A percentile compares a stretch with the other conserved stretches of the same genome.
Conservation (phyloP, 1,284 basidiomycete species). For the Sparassis latifolia region DNA sequence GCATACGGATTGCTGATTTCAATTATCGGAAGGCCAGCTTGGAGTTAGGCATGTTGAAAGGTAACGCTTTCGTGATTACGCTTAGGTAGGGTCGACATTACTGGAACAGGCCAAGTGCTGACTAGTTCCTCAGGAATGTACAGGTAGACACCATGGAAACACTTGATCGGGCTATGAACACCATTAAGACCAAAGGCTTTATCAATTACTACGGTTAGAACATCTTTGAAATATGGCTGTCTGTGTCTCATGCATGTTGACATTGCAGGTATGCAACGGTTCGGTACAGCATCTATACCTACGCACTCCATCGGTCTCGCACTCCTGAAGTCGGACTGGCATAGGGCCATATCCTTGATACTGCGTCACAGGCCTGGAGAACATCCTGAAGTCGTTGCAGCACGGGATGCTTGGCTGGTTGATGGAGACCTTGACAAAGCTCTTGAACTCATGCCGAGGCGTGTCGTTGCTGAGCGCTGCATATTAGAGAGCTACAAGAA, state of each 20-base stretch:
- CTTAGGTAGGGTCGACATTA: slow-evolving; percentile 55
- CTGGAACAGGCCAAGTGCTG: no score
- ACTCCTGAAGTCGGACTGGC: slow-evolving; percentile 86
- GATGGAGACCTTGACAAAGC: slow-evolving; percentile 75
- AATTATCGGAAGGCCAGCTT: slow-evolving; percentile 77
- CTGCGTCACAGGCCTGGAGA: slow-evolving; percentile 82
- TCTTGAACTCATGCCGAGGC: slow-evolving; percentile 76
- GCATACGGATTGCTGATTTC: slow-evolving; percentile 85
- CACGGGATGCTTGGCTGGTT: slow-evolving; percentile 78
- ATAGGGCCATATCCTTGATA: slow-evolving; percentile 78
- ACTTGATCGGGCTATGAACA: slow-evolving; percentile 74
- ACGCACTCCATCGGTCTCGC: slow-evolving; percentile 93
- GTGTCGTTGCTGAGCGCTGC: slow-evolving; percentile 88
- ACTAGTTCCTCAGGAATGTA: slow-evolving; percentile 56
- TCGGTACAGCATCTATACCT: slow-evolving; percentile 93
- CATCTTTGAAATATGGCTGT: neutral
- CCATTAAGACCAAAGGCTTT: slow-evolving; percentile 82
- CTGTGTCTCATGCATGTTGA: no score
- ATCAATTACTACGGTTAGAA: slow-evolving; percentile 93
- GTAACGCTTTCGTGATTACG: slow-evolving; percentile 94
- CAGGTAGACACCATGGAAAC: slow-evolving; percentile 67
- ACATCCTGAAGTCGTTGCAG: slow-evolving; percentile 78
- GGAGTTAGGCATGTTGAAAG: slow-evolving; percentile 92
- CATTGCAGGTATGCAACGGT: slow-evolving; percentile 88
- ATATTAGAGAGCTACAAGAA: slow-evolving; percentile 89